Base-by-base conservation (phyloP, 352 stramenopile species). In the Pythium phragmitis region DNA sequence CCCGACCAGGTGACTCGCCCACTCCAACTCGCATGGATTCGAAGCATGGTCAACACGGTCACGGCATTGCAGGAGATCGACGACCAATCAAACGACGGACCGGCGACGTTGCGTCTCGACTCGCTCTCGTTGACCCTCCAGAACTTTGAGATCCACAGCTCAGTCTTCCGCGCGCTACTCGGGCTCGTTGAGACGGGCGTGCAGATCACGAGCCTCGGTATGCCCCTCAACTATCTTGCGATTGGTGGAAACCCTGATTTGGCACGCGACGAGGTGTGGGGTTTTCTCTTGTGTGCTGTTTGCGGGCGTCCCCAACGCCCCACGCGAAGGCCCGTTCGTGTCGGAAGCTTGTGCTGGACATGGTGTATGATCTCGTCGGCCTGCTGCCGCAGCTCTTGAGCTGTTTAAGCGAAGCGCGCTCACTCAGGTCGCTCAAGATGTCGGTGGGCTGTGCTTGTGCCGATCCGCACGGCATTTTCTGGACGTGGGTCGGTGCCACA, bases 111-210 rank as follows among this genome's bases (percentile, higher is more conserved):
- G 16, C 33, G 34, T 34, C 33, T 57, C 51, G 51, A 57, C 9
- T 45, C n/a, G n/a, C 19, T 57, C 12, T 2, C 23, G 7, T 34
- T 57, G 19, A 3, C 4, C 5, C 34, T 47, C 4, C 14, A 36
- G 19, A 33, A 57, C 8, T 47, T 57, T n/a, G 14, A 34, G 3
- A 34, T 57, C 34, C 51, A 57, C 36, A 41, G 51, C 9, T 45
- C 51, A 0, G 51, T 57, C 14, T 26, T 57, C 16, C 6, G 21
- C 4, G 51, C 30, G 19, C 34, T 57, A 17, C 51, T 45, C 28
- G 17, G 33, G 34, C 17, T 57, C 14, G 17, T 57, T n/a, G 51
- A 57, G 51, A 57, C 51, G 8, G 51, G 51, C 30, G 34, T 57
- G 5, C n/a, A 16, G 0, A 34, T 57, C 51, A 57, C 19, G 19